Evolutionary conservation across 2,329 filamentous ascomycete species (phyloP), one percentile per base, ranked within the genome.

Genomic region (Rhynchosporium graminicola): DNA sequence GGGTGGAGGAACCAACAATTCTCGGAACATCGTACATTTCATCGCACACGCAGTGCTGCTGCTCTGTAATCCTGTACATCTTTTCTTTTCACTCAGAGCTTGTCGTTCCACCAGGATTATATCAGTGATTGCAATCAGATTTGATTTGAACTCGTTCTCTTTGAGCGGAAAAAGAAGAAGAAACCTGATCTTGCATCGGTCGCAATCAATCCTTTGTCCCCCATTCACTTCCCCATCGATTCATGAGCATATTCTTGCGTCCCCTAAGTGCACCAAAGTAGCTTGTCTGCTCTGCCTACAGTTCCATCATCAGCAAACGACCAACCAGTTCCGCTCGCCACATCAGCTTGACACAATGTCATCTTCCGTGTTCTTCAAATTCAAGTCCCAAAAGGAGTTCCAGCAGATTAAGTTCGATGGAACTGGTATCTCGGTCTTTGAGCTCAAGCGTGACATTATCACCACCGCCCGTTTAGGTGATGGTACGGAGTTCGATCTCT

Each of bases 371-470:
- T 98, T 97, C 80, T 99, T 97, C 90, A 97, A 97, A 80, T 99
- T 99, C 88, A 98, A 97, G 80, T 98, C 94, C 71, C 92, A 96
- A 76, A 97, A 92, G 80, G 95, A 98, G 75, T 91, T 92, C 64
- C 92, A 92, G 62, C 87, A 93, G 74, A 92, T 99, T 73, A 91
- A 93, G 74, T 98, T 99, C 77, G 94, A 99, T 78, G 95, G 95
- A 75, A 97, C 94, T 72, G 92, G 92, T 77, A 96, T 98, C 75
- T 97, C 94, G 65, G 95, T 98, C 67, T 99, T 98, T 79, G 96
- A 99, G 76, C 83, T 99, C 75, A 99, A 99, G 81, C 90, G 94
- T 80, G 95, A 98, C 79, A 99, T 99, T 74, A 99, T 99, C 80
- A 87, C 85, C 76, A 91, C 94, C 77, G 96, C 92, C 77, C 92